These are phyloP conservation scores for Chrysopogon serrulatus DNA, from an alignment of 176 grass and related monocot species.

Conservation along the genomic window DNA sequence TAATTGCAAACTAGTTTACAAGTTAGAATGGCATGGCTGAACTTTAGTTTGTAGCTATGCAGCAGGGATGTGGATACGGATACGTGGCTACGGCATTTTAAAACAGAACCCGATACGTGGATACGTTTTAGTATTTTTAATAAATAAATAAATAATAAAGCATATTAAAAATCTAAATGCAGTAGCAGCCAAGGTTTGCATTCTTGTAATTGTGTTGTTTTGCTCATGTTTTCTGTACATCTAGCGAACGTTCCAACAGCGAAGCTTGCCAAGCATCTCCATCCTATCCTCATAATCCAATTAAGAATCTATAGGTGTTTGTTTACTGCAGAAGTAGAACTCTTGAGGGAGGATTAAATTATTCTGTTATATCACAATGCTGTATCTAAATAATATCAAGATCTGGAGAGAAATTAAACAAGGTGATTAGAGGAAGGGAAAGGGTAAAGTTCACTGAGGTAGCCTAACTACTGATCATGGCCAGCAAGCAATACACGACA, in stretches of 20 bases:
- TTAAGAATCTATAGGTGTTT: neutral
- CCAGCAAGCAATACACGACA: neutral
- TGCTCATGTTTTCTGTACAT: neutral
- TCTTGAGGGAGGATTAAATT: neutral
- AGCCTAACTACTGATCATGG: neutral
- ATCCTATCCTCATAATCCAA: neutral
- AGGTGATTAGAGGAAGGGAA: neutral
- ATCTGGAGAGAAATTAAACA: neutral
- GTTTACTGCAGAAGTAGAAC: neutral
- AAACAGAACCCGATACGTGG: no score
- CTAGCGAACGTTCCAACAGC: neutral
- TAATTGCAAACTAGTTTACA: neutral
- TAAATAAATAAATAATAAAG: neutral
- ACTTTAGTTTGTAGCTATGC: neutral
- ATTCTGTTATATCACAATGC: neutral
- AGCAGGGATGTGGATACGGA: no score
- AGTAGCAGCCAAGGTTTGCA: neutral
- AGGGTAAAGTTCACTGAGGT: neutral
- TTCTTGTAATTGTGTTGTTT: neutral
- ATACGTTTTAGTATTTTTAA: neutral
- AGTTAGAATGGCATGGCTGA: neutral
- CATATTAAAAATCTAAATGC: neutral
- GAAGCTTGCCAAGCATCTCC: neutral
- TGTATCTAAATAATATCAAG: neutral
- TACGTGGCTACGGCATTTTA: no score